phyloP scores from a whole-genome alignment of 805 yeast genomes.

The Teunomyces funiuensis region DNA sequence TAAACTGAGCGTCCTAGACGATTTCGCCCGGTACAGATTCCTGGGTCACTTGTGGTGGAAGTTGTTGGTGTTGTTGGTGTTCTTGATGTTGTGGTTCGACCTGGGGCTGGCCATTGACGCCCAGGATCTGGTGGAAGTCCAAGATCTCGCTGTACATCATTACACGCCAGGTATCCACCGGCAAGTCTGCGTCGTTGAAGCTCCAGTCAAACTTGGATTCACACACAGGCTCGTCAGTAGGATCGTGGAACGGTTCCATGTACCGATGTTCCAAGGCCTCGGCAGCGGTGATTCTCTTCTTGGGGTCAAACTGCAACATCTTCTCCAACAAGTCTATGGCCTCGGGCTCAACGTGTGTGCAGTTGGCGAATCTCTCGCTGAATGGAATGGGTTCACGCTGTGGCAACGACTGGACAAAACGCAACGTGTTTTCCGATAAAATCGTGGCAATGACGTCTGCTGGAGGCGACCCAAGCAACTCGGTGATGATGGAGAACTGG shows the following conservation, averaged over 20 bases:
- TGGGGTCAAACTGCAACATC: conserved; percentile 94
- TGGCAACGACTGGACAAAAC: conserved; percentile 92
- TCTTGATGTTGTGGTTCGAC: conserved; percentile 16
- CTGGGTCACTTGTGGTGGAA: neutral
- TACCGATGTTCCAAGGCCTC: conserved; percentile 89
- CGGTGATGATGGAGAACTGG: conserved; percentile 96
- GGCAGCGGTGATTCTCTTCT: conserved; percentile 89
- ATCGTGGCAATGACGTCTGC: conserved; percentile 94
- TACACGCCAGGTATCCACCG: conserved; percentile 97
- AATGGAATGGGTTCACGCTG: conserved; percentile 90
- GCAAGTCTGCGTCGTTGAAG: conserved; percentile 95
- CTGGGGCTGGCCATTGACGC: conserved; percentile 16
- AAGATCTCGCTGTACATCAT: conserved; percentile 98
- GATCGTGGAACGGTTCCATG: conserved; percentile 93
- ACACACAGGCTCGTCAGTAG: conserved; percentile 95
- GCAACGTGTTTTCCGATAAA: conserved; percentile 90
- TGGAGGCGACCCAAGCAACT: conserved; percentile 94
- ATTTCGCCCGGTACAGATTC: neutral
- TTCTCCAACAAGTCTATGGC: conserved; percentile 85
- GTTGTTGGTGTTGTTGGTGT: neutral
- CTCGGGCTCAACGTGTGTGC: conserved; percentile 65
- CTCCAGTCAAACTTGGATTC: conserved; percentile 95
- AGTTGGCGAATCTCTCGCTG: conserved; percentile 69
- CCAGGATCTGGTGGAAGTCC: conserved; percentile 91
- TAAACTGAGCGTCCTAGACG: conserved; percentile 1